These are phyloP conservation scores for Phaeosphaeriaceae sp. DNA, from an alignment of 2,329 filamentous ascomycete genomes.

Conservation along the genomic window DNA sequence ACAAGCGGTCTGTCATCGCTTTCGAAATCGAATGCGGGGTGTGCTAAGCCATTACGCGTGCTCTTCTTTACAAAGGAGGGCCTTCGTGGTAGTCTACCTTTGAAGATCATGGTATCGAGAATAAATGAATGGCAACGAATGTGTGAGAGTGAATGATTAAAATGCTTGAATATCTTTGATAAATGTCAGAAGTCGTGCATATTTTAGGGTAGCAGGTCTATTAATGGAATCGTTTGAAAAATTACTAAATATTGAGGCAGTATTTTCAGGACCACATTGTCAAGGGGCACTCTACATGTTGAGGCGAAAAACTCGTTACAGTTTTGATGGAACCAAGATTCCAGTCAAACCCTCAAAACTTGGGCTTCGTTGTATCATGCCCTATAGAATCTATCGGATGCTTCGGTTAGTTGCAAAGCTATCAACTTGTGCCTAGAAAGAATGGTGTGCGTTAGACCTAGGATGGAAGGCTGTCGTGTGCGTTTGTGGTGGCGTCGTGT, in stretches of 20 bases:
- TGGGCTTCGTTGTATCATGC: conserved; percentile 2
- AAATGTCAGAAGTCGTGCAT: neutral
- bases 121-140: conserved; percentile 7
- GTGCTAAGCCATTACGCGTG: conserved; percentile 7
- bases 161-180: neutral
- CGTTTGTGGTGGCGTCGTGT: neutral
- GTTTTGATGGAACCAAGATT: conserved; percentile 1
- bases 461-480: conserved; percentile 27
- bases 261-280: conserved; percentile 8
- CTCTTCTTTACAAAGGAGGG: conserved; percentile 9
- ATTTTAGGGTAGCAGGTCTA: neutral
- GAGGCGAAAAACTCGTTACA: neutral
- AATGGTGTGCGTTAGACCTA: conserved; percentile 1
- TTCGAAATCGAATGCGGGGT: conserved; percentile 30
- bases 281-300: conserved; percentile 12
- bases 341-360: conserved; percentile 5
- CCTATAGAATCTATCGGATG: neutral
- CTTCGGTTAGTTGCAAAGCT: neutral
- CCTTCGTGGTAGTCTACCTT: conserved; percentile 14
- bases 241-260: conserved; percentile 14
- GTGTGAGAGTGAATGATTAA: neutral
- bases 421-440: neutral
- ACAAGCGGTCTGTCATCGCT: conserved; percentile 19
- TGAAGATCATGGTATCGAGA: conserved; percentile 17
- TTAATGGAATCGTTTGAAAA: conserved; percentile 1